These are phyloP conservation scores for Paecilomyces fulvus DNA, from an alignment of 2,329 filamentous ascomycete species.

Conservation along the genomic window DNA sequence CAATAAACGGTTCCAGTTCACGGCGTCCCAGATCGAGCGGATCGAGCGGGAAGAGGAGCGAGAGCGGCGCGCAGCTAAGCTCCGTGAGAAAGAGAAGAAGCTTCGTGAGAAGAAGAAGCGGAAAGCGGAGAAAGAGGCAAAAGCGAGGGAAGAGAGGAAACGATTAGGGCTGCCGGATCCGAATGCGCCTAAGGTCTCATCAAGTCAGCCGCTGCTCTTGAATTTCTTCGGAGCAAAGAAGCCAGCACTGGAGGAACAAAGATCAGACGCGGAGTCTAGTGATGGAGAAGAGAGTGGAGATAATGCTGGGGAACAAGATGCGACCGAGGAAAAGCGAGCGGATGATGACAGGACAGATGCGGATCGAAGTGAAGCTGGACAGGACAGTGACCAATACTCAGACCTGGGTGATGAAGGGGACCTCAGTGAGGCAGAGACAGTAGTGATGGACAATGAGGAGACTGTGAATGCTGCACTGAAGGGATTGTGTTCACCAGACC, in stretches of 20 bases:
- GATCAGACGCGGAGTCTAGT: not conserved
- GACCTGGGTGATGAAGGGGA: not conserved
- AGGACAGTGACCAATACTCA: not conserved
- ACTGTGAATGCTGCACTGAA: not conserved
- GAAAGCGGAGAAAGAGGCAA: conserved; percentile 26
- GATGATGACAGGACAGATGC: not conserved
- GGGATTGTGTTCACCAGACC: not conserved
- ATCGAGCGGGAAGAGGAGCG: conserved; percentile 36
- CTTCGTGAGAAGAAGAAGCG: conserved; percentile 27
- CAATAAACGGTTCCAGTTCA: conserved; percentile 28
- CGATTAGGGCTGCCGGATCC: conserved; percentile 24
- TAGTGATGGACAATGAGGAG: not conserved
- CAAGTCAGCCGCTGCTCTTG: conserved; percentile 27
- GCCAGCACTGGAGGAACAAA: not conserved
- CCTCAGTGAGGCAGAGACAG: not conserved
- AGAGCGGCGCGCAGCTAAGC: conserved; percentile 30
- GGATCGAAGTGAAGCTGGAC: not conserved
- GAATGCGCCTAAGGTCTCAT: conserved; percentile 19
- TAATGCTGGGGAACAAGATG: not conserved
- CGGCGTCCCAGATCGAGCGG: conserved; percentile 24
- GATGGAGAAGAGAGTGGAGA: conserved; percentile 1
- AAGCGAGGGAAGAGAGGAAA: conserved; percentile 24
- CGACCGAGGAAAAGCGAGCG: not conserved
- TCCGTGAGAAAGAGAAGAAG: conserved; percentile 26
- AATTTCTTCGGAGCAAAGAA: conserved; percentile 19